A percentile compares a stretch with the other conserved stretches of the same genome.
Evolutionary conservation across 208 protist genomes (phyloP).

Genomic region (Borovskyia barvae): DNA sequence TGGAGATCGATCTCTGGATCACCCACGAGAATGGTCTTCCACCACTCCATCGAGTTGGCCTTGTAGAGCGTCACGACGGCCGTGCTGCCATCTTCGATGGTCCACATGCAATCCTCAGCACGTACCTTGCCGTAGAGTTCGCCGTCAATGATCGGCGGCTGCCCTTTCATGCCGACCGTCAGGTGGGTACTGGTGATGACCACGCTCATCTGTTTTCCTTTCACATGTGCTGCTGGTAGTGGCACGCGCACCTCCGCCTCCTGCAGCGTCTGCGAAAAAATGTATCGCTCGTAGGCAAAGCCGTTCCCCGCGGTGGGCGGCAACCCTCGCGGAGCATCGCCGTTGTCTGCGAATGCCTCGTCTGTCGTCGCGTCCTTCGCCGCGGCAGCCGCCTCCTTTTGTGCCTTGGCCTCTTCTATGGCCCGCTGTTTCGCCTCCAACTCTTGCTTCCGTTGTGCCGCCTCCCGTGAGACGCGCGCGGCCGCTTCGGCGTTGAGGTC

Average conservation of each 20-base stretch:
- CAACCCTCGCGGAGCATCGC: conserved; percentile 77
- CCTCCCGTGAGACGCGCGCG: conserved; percentile 48
- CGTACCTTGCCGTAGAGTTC: conserved; percentile 72
- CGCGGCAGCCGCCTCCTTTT: conserved; percentile 36
- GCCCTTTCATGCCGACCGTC: conserved; percentile 79
- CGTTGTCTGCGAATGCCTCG: conserved; percentile 38
- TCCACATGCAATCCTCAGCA: conserved; percentile 91
- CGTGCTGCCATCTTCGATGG: conserved; percentile 86
- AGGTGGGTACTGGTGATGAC: conserved; percentile 66
- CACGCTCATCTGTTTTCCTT: conserved; percentile 80
- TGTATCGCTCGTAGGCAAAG: conserved; percentile 87
- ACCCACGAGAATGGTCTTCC: conserved; percentile 84
- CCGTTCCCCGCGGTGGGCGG: conserved; percentile 82
- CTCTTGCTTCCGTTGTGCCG: conserved; percentile 50
- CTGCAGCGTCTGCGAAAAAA: conserved; percentile 86
- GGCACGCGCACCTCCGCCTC: conserved; percentile 89
- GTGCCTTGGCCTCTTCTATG: conserved; percentile 35
- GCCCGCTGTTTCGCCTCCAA: conserved; percentile 48
- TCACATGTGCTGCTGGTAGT: conserved; percentile 56
- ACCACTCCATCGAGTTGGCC: conserved; percentile 92
- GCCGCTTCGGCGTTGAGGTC: conserved; percentile 37
- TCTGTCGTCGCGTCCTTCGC: conserved; percentile 26
- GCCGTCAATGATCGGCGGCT: conserved; percentile 81
- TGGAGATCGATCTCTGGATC: conserved; percentile 92
- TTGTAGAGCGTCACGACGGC: conserved; percentile 90